These are phyloP conservation scores for Exophiala sp. DNA, from an alignment of 2,329 filamentous ascomycete species.

Conservation along the genomic window DNA sequence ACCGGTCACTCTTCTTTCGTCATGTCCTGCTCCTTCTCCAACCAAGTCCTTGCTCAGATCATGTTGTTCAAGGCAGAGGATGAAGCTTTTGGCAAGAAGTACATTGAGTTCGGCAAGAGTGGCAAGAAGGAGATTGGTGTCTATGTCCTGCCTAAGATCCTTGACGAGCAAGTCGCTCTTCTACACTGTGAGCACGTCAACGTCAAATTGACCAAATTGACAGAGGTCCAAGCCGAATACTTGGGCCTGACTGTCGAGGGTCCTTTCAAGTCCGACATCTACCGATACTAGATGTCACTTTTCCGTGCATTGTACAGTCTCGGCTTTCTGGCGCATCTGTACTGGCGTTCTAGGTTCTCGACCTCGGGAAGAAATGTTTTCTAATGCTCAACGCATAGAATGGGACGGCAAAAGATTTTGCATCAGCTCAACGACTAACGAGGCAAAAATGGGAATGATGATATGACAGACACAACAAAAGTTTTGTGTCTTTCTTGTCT, in stretches of 20 bases:
- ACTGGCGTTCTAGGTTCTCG: conserved; percentile 12
- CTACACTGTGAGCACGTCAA: conserved; percentile 93
- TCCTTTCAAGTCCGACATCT: conserved; percentile 95
- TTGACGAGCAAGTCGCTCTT: conserved; percentile 96
- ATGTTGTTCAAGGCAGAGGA: conserved; percentile 94
- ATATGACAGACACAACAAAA: conserved; percentile 12
- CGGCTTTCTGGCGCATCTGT: conserved; percentile 10
- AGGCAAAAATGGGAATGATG: conserved; percentile 9
- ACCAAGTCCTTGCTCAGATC: conserved; percentile 99
- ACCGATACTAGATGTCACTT: conserved; percentile 41
- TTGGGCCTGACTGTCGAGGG: conserved; percentile 80
- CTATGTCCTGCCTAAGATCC: conserved; percentile 96
- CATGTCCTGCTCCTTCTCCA: conserved; percentile 99
- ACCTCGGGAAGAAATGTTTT: conserved; percentile 13
- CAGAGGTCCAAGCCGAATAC: conserved; percentile 86
- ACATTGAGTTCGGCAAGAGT: conserved; percentile 89
- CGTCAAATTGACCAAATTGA: conserved; percentile 86
- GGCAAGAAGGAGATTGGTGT: conserved; percentile 89
- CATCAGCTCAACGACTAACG: conserved; percentile 13
- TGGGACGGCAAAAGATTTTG: conserved; percentile 4
- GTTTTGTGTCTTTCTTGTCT: not conserved
- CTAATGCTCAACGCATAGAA: conserved; percentile 30
- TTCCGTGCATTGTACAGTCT: not conserved
- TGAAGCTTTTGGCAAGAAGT: conserved; percentile 83
- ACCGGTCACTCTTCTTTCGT: conserved; percentile 99